These are phyloP conservation scores for Rhinocladiella mackenziei DNA, from an alignment of 2,329 filamentous ascomycete species.

Conservation along the genomic window DNA sequence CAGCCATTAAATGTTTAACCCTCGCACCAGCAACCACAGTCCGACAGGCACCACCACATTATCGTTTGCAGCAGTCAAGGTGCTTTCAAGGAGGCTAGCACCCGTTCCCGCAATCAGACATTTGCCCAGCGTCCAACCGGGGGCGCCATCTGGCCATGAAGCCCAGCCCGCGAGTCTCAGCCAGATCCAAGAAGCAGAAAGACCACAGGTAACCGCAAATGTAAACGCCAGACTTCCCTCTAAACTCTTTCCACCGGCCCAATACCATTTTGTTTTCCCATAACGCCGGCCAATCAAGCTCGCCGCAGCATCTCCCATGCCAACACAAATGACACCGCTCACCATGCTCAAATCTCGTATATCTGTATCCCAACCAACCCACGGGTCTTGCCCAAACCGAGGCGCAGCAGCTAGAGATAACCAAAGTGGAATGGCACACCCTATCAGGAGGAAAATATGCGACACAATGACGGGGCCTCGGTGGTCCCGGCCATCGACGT, in stretches of 20 bases:
- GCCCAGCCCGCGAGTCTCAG: constrained; percentile 69
- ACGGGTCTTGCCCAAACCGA: constrained; percentile 53
- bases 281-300: constrained; percentile 83
- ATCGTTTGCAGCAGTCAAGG: constrained; percentile 94
- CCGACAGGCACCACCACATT: constrained; percentile 95
- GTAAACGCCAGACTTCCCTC: constrained; percentile 83
- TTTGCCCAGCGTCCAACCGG: constrained; percentile 48
- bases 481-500: constrained; percentile 89
- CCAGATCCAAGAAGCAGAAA: constrained; percentile 69
- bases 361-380: constrained; percentile 70
- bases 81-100: constrained; percentile 89
- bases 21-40: constrained; percentile 86
- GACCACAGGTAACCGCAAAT: constrained; percentile 69
- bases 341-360: constrained; percentile 81
- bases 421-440: constrained; percentile 93
- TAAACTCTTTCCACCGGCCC: constrained; percentile 93
- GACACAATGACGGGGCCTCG: constrained; percentile 91
- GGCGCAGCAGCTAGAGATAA: constrained; percentile 69
- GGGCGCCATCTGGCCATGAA: constrained; percentile 28
- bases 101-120: constrained; percentile 68
- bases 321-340: constrained; percentile 87
- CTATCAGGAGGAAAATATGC: constrained; percentile 92
- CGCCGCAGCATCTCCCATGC: constrained; percentile 89
- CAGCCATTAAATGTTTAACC: constrained; percentile 44
- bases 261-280: constrained; percentile 86